Conservation (phyloP, 2,329 filamentous ascomycete genomes). For the Alternaria alternata region DNA sequence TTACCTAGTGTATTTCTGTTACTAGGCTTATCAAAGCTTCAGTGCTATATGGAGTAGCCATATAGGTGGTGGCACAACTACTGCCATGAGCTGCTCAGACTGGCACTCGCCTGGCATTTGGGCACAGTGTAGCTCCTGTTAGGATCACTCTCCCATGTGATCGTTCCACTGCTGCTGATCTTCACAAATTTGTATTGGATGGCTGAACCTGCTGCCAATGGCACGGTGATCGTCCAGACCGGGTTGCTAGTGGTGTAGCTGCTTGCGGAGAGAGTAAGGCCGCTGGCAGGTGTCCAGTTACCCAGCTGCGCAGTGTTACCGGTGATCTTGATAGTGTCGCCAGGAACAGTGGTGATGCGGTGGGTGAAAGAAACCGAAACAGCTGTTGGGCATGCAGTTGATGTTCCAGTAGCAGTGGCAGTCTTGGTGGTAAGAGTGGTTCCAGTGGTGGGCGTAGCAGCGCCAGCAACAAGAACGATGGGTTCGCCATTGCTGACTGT, state of each 20-base stretch:
- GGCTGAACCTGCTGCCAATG: slow-evolving; percentile 51
- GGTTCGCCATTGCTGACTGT: slow-evolving; percentile 55
- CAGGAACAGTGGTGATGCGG: slow-evolving; percentile 57
- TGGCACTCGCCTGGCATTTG: slow-evolving; percentile 34
- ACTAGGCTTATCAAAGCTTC: background rate
- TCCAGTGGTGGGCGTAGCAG: slow-evolving; percentile 19
- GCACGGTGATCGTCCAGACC: slow-evolving; percentile 57
- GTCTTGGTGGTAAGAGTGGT: slow-evolving; percentile 25
- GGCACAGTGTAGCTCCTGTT: slow-evolving; percentile 54
- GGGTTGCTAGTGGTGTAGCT: slow-evolving; percentile 56
- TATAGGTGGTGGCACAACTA: background rate
- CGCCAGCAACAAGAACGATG: slow-evolving; percentile 49
- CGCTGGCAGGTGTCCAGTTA: slow-evolving; percentile 52
- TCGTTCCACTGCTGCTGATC: slow-evolving; percentile 55
- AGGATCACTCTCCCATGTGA: slow-evolving; percentile 56
- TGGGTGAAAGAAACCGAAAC: slow-evolving; percentile 56
- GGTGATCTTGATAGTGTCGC: slow-evolving; percentile 58
- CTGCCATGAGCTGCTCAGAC: slow-evolving; percentile 35
- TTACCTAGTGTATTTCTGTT: background rate
- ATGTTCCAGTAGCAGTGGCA: slow-evolving; percentile 13
- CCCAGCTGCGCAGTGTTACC: slow-evolving; percentile 57
- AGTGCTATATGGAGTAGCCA: background rate
- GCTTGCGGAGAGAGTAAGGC: slow-evolving; percentile 52
- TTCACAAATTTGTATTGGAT: slow-evolving; percentile 59
- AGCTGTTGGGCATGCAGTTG: slow-evolving; percentile 32